phyloP scores from a whole-genome alignment of 805 yeast genomes.

The Yarrowia sp. region DNA sequence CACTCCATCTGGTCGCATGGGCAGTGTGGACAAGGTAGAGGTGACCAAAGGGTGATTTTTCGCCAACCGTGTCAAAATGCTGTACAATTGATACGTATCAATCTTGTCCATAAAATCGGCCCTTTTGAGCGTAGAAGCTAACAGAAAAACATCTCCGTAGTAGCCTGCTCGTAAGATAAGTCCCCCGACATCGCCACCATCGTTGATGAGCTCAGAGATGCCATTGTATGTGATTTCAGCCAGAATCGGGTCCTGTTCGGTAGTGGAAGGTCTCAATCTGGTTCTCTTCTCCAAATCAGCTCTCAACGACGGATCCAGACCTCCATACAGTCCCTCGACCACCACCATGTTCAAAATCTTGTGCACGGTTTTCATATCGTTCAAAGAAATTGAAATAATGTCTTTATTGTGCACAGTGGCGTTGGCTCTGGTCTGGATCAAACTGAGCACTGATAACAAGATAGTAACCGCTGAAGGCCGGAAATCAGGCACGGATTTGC shows the following conservation, averaged over 20 bases:
- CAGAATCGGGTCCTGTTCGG: background rate
- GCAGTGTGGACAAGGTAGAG: conserved; percentile 8
- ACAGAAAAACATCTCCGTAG: conserved; percentile 22
- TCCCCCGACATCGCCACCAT: conserved; percentile 27
- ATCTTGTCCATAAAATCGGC: conserved; percentile 10
- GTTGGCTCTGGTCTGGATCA: conserved; percentile 14
- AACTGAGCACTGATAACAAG: conserved; percentile 1
- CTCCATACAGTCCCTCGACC: conserved; percentile 66
- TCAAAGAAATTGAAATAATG: conserved; percentile 68
- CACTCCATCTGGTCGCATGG: conserved; percentile 37
- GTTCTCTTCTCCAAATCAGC: conserved; percentile 67
- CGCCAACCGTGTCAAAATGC: conserved; percentile 8
- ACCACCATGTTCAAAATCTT: conserved; percentile 68
- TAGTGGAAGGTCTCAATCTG: background rate
- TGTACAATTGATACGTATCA: conserved; percentile 28
- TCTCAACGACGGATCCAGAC: conserved; percentile 58
- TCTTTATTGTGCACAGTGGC: conserved; percentile 30
- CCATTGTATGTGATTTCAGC: conserved; percentile 31
- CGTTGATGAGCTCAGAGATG: conserved; percentile 12
- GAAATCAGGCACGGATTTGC: conserved; percentile 31
- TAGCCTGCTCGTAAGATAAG: conserved; percentile 32
- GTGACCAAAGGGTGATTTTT: conserved; percentile 19
- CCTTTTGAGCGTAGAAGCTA: conserved; percentile 2
- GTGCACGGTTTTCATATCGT: conserved; percentile 81
- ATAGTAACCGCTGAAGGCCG: conserved; percentile 2